phyloP scores from a whole-genome alignment of 2,329 filamentous ascomycete species.

The Penicillium brasilianum region DNA sequence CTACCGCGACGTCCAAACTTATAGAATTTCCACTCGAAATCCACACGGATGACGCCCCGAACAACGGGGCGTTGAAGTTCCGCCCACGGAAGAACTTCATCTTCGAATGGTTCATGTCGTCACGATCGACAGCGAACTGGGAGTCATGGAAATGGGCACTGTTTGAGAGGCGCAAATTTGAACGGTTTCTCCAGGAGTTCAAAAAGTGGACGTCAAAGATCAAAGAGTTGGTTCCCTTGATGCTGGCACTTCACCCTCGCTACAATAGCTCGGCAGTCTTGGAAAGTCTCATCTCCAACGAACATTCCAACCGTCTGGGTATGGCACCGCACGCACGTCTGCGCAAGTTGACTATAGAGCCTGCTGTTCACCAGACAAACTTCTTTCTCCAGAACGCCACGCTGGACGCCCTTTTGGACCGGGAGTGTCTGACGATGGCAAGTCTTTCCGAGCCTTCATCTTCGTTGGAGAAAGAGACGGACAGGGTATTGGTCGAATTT shows the following conservation, averaged over 20 bases:
- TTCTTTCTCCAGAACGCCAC: background rate
- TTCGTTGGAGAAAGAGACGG: background rate
- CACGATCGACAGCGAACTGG: slow-evolving; percentile 1
- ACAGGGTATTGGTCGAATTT: background rate
- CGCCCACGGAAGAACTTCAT: background rate
- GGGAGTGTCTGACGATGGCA: background rate
- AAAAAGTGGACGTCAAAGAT: background rate
- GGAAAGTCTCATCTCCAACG: background rate
- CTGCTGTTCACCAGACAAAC: background rate
- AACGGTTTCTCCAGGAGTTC: background rate
- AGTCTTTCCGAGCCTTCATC: background rate
- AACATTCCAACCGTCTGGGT: background rate
- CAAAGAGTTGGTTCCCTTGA: background rate
- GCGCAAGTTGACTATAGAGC: background rate
- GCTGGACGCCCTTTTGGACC: background rate
- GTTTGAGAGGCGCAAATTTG: background rate
- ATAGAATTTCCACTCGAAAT: background rate
- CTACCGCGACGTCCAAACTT: background rate
- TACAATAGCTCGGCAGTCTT: background rate
- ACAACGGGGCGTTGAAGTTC: background rate
- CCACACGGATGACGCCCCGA: background rate
- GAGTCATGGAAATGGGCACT: slow-evolving; percentile 1
- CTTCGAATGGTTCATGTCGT: background rate
- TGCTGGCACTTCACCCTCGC: background rate
- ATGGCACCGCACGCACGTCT: background rate